phyloP scores from a whole-genome alignment of 2,329 filamentous ascomycete genomes.

The Xylaria sp. region DNA sequence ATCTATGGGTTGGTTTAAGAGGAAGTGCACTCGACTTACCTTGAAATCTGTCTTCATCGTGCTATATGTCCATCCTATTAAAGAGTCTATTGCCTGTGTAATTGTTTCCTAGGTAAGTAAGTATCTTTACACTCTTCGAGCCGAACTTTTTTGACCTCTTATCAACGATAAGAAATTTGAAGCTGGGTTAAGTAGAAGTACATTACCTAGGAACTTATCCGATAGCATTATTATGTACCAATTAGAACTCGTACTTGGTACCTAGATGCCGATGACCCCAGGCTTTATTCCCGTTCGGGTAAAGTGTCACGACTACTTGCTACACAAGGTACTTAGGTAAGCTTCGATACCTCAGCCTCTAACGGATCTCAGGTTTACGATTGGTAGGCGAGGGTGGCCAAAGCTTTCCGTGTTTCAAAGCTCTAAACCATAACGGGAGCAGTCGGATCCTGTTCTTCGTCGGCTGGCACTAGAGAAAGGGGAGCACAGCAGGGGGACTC shows the following conservation, averaged over 20 bases:
- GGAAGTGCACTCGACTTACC: constrained; percentile 61
- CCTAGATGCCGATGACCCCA: constrained; percentile 22
- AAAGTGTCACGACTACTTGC: not conserved
- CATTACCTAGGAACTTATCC: not conserved
- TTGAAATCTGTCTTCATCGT: constrained; percentile 99
- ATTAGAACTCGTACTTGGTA: not conserved
- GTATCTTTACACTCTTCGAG: constrained; percentile 11
- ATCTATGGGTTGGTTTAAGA: not conserved
- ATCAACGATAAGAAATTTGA: constrained; percentile 46
- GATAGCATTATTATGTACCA: not conserved
- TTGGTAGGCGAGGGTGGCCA: constrained; percentile 37
- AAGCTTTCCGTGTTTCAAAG: constrained; percentile 34
- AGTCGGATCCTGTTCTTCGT: not conserved
- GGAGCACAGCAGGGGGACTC: not conserved
- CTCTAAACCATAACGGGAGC: constrained; percentile 33
- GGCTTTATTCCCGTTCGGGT: constrained; percentile 13
- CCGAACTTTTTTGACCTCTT: constrained; percentile 46
- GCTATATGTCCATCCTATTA: constrained; percentile 44
- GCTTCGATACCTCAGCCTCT: not conserved
- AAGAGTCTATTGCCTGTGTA: constrained; percentile 5
- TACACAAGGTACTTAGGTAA: not conserved
- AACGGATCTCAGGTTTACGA: not conserved
- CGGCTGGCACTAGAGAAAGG: constrained; percentile 1
- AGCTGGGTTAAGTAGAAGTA: no score
- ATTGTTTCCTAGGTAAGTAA: not conserved